These are phyloP conservation scores for Solanum virginianum DNA, from an alignment of 257 asterid genomes.

Conservation along the genomic window DNA sequence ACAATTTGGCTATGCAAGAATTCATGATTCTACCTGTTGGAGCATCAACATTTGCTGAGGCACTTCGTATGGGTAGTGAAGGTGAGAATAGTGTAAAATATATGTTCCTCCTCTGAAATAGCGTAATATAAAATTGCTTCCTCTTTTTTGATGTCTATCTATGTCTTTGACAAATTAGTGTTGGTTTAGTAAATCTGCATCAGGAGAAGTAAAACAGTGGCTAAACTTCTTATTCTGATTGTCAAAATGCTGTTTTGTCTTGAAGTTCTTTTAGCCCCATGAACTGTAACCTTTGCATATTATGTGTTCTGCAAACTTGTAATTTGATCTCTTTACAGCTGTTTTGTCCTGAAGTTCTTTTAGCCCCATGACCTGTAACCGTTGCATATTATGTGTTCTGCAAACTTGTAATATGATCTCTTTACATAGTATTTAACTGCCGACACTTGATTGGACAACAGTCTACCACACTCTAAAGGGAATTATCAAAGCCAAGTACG, in stretches of 20 bases:
- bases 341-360: background rate
- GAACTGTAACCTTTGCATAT: background rate
- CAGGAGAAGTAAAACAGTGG: background rate
- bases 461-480: slow-evolving; percentile 92
- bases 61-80: slow-evolving; percentile 93
- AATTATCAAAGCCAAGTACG: slow-evolving; percentile 89
- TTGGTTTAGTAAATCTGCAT: background rate
- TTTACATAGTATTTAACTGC: background rate
- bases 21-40: slow-evolving; percentile 97
- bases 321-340: background rate
- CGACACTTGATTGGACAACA: slow-evolving; percentile 12
- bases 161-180: background rate
- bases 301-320: background rate
- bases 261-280: background rate
- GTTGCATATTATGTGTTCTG: background rate
- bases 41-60: slow-evolving; percentile 78
- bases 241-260: background rate
- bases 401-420: background rate
- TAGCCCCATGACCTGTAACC: background rate
- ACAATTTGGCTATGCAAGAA: slow-evolving; percentile 96
- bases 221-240: background rate
- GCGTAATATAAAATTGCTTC: background rate
- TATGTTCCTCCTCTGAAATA: background rate
- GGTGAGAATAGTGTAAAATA: slow-evolving; percentile 25
- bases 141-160: background rate